These are phyloP conservation scores for Populus davidiana DNA, from an alignment of 345 rosid genomes.

Conservation along the genomic window DNA sequence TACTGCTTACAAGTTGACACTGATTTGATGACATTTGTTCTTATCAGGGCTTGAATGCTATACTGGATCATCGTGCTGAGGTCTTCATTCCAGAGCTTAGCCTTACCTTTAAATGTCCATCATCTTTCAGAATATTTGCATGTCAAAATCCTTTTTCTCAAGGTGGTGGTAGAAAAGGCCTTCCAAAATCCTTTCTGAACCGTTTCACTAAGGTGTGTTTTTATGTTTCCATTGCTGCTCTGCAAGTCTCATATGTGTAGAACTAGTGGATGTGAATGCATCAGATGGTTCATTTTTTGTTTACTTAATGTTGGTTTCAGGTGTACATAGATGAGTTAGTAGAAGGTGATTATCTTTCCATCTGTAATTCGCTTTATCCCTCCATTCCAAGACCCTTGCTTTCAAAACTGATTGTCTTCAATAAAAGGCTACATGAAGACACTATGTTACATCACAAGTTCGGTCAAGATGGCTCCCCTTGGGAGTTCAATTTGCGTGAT, in stretches of 20 bases:
- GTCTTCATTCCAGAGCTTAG: constrained; percentile 93
- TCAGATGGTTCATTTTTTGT: background rate
- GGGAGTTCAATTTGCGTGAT: constrained; percentile 98
- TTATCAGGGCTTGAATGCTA: constrained; percentile 85
- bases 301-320: constrained; percentile 40
- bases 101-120: constrained; percentile 69
- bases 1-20: background rate
- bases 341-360: constrained; percentile 78
- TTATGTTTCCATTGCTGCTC: background rate
- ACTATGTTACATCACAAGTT: constrained; percentile 67
- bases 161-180: constrained; percentile 98
- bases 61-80: constrained; percentile 94
- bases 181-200: constrained; percentile 88
- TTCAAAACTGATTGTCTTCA: constrained; percentile 68
- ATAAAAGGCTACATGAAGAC: constrained; percentile 73
- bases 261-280: background rate
- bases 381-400: constrained; percentile 61
- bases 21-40: background rate
- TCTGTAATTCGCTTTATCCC: constrained; percentile 72
- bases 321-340: constrained; percentile 86
- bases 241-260: background rate
- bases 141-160: constrained; percentile 97
- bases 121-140: constrained; percentile 84
- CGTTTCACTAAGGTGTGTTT: constrained; percentile 82
- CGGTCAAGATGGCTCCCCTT: constrained; percentile 89